phyloP scores from a whole-genome alignment of 352 stramenopile species.

The Phytophthora sp. region DNA sequence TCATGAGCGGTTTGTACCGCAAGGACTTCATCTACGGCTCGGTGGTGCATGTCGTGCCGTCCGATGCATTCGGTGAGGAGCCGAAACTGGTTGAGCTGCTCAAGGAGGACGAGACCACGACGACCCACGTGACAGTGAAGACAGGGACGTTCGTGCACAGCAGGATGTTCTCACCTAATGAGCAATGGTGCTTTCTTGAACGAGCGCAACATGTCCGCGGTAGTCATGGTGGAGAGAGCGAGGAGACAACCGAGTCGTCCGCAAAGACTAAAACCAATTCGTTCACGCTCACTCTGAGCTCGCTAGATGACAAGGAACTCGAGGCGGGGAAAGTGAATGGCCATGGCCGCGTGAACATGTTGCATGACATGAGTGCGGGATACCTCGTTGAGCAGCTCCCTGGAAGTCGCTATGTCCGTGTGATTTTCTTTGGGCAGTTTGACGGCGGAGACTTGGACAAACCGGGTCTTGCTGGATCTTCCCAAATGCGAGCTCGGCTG shows the following conservation, averaged over 20 bases:
- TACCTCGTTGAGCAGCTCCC: constrained; percentile 41
- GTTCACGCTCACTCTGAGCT: constrained; percentile 43
- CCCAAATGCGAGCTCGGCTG: constrained; percentile 33
- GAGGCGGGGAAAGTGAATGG: constrained; percentile 31
- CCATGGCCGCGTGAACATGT: constrained; percentile 31
- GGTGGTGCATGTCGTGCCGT: constrained; percentile 34
- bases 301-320: constrained; percentile 40
- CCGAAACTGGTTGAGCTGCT: constrained; percentile 17
- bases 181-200: constrained; percentile 57
- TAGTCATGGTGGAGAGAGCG: background rate
- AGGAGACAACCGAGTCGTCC: background rate
- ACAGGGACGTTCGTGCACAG: constrained; percentile 42
- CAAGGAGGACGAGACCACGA: constrained; percentile 12
- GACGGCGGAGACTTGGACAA: constrained; percentile 3
- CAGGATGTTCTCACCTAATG: constrained; percentile 42
- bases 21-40: constrained; percentile 46
- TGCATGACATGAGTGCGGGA: constrained; percentile 29
- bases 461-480: constrained; percentile 1
- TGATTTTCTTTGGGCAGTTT: constrained; percentile 46
- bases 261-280: constrained; percentile 10
- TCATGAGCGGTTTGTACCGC: constrained; percentile 34
- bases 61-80: background rate
- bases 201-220: constrained; percentile 13
- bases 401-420: constrained; percentile 29
- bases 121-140: constrained; percentile 39